Percentiles rank a stretch among this genome's conserved stretches.
phyloP scores from a whole-genome alignment of 1,284 basidiomycete species.

The Fomitopsis schrenkii region DNA sequence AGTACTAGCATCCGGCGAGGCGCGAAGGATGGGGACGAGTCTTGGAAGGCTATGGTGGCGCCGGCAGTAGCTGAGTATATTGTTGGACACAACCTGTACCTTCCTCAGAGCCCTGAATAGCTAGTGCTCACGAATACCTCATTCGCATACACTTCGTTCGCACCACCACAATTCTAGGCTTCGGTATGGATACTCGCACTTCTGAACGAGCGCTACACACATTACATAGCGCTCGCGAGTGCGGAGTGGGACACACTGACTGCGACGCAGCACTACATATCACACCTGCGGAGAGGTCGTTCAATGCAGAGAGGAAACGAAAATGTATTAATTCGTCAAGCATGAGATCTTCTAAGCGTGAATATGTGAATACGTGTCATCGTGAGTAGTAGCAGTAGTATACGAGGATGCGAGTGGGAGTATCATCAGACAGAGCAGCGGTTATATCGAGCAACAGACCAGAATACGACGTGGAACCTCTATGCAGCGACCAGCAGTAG shows the following conservation, averaged over 20 bases:
- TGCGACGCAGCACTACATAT: too few relatives aligned
- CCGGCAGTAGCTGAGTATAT: constrained; percentile 46
- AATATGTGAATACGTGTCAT: neutral
- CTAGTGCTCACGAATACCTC: neutral
- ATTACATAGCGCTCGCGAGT: too few relatives aligned
- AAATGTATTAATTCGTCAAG: neutral
- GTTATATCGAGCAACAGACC: neutral
- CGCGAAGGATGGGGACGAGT: constrained; percentile 32
- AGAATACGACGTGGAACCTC: neutral
- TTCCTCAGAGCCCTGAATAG: neutral
- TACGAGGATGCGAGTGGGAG: neutral
- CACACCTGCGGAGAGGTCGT: too few relatives aligned
- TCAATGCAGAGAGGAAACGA: neutral
- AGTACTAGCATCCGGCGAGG: constrained; percentile 69
- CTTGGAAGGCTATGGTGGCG: constrained; percentile 40
- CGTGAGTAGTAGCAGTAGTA: neutral
- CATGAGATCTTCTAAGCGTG: neutral
- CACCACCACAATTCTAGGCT: too few relatives aligned
- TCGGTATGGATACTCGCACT: too few relatives aligned
- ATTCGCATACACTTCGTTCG: neutral
- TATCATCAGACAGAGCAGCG: neutral
- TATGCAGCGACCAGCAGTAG: neutral
- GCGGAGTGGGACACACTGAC: too few relatives aligned
- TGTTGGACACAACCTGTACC: constrained; percentile 45
- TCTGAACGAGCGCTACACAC: too few relatives aligned